phyloP scores from a whole-genome alignment of 2,329 filamentous ascomycete species.

The Pseudogymnoascus sp. region DNA sequence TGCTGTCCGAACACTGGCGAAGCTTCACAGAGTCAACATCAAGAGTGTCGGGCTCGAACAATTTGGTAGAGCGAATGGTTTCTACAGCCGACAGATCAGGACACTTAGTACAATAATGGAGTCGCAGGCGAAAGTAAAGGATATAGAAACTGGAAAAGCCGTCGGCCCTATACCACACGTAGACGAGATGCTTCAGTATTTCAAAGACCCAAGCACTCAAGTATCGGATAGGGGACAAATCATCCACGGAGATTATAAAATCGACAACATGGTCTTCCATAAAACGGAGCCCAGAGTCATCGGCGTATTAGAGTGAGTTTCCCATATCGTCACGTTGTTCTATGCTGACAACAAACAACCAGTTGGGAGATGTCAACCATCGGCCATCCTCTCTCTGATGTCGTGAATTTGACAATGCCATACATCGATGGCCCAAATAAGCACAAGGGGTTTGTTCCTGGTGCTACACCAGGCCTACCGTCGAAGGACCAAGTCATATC shows the following conservation, averaged over 20 bases:
- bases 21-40: slow-evolving; percentile 70
- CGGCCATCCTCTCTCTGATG: slow-evolving; percentile 88
- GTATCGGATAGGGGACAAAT: slow-evolving; percentile 71
- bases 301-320: slow-evolving; percentile 74
- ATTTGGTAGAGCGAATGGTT: slow-evolving; percentile 68
- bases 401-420: slow-evolving; percentile 66
- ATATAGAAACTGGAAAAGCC: slow-evolving; percentile 66
- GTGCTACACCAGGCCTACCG: slow-evolving; percentile 47
- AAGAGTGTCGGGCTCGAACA: slow-evolving; percentile 56
- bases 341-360: slow-evolving; percentile 3
- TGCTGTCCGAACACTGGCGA: slow-evolving; percentile 74
- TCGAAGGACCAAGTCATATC: slow-evolving; percentile 47
- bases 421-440: slow-evolving; percentile 34
- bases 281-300: slow-evolving; percentile 81
- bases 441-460: slow-evolving; percentile 32
- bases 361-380: slow-evolving; percentile 97
- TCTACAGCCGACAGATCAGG: slow-evolving; percentile 77
- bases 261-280: slow-evolving; percentile 84
- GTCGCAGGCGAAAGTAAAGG: slow-evolving; percentile 66
- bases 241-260: slow-evolving; percentile 96
- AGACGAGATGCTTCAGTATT: slow-evolving; percentile 71
- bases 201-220: slow-evolving; percentile 59
- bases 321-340: not conserved
- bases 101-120: slow-evolving; percentile 75
- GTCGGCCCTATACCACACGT: slow-evolving; percentile 83